These are phyloP conservation scores for Aaosphaeria pasadenensis DNA, from an alignment of 2,329 filamentous ascomycete species.

Conservation along the genomic window DNA sequence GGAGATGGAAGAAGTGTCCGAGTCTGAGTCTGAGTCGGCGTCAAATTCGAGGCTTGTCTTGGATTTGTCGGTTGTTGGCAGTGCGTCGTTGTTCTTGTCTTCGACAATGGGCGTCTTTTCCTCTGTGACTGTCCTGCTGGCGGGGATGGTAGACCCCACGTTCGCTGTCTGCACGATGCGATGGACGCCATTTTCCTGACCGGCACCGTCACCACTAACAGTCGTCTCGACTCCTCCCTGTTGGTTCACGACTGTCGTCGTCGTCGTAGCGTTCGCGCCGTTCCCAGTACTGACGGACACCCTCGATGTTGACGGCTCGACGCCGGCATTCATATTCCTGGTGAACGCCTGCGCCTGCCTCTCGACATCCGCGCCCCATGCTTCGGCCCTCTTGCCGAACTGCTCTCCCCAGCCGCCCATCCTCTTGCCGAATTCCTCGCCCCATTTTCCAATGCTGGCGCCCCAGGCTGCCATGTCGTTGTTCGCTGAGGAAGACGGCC, in stretches of 20 bases:
- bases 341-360: conserved; percentile 9
- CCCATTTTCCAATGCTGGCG: conserved; percentile 15
- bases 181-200: conserved; percentile 18
- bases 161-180: conserved; percentile 3
- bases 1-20: conserved; percentile 17
- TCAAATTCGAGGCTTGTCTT: conserved; percentile 1
- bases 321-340: neutral
- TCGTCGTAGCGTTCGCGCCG: neutral
- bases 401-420: conserved; percentile 28
- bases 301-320: conserved; percentile 2
- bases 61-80: conserved; percentile 1
- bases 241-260: conserved; percentile 9
- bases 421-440: conserved; percentile 30
- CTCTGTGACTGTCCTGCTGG: neutral
- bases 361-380: conserved; percentile 7
- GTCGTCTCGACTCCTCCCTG: conserved; percentile 9
- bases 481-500: neutral
- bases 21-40: conserved; percentile 10
- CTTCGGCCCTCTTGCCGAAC: conserved; percentile 22
- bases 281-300: neutral
- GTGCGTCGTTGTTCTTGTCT: neutral
- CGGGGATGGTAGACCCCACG: neutral
- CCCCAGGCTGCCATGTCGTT: conserved; percentile 15
- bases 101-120: neutral
- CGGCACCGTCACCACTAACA: neutral